phyloP scores from a whole-genome alignment of 768 basidiomycete species.

The Xerocomus potaroensis region DNA sequence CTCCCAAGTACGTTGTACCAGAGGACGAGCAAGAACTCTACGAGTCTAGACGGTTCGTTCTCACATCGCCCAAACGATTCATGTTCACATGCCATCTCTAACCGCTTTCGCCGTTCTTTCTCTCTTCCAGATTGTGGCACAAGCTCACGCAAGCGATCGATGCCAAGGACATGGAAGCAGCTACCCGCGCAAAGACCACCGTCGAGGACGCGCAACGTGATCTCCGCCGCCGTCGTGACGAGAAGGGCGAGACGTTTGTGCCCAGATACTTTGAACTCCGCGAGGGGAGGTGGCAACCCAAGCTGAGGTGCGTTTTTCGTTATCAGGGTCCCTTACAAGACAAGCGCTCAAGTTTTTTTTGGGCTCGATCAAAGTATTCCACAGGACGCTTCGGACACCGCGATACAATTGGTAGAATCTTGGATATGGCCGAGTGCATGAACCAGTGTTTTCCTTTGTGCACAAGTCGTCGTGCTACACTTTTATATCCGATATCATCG shows the following conservation, averaged over 20 bases:
- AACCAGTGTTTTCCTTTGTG: neutral
- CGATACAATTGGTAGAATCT: slow-evolving; percentile 59
- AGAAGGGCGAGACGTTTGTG: slow-evolving; percentile 61
- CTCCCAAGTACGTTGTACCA: slow-evolving; percentile 79
- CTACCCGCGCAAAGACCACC: slow-evolving; percentile 81
- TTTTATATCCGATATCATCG: slow-evolving; percentile 16
- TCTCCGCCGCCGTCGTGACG: slow-evolving; percentile 66
- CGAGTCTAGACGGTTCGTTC: slow-evolving; percentile 76
- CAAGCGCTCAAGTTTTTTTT: no score
- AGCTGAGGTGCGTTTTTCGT: slow-evolving; percentile 53
- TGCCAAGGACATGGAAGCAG: slow-evolving; percentile 89
- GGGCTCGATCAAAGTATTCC: slow-evolving; percentile 53
- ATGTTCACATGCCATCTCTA: no score
- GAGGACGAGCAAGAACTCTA: slow-evolving; percentile 86
- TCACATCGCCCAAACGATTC: no score
- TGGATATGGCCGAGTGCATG: slow-evolving; percentile 65
- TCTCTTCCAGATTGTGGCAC: slow-evolving; percentile 69
- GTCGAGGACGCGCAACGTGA: slow-evolving; percentile 95
- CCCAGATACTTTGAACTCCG: slow-evolving; percentile 77
- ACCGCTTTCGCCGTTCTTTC: no score
- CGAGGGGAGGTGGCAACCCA: slow-evolving; percentile 81
- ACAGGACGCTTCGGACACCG: slow-evolving; percentile 55
- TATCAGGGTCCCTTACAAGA: neutral
- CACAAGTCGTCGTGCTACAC: slow-evolving; percentile 5
- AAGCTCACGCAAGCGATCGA: slow-evolving; percentile 82